Evolutionary conservation across 2,329 filamentous ascomycete species (phyloP), one percentile per base, ranked within the genome.

Genomic region (Fusarium odoratissimum): DNA sequence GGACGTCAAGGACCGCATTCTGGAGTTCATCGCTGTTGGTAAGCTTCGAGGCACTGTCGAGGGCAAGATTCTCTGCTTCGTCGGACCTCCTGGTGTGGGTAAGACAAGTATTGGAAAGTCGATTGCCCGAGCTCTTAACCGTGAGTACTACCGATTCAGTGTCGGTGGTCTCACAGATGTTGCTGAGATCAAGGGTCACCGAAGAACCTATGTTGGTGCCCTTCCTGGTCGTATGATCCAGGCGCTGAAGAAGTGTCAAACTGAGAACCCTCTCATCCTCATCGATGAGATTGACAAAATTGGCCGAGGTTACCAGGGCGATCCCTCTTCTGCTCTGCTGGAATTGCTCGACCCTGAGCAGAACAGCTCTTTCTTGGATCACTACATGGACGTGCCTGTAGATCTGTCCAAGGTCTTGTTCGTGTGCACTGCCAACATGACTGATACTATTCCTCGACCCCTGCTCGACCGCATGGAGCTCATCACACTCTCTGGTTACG

Each of bases 201-300:
- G 96, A 77, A 90, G 96, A 77, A 99, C 96, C 6, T 99, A 99
- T 76, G 96, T 99, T 59, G 96, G 97, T 71, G 96, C 96, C 31
- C 86, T 99, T 40, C 96, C 96, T 8, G 97, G 96, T 56, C 93
- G 97, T 66, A 97, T 99, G 80, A 98, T 99, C 70, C 97, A 99
- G 83, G 96, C 96, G 2, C 85, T 99, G 78, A 99, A 99, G 88
- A 99, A 99, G 83, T 98, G 95, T 80, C 95, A 98, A 84, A 99
- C 96, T 0, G 97, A 99, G 83, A 99, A 99, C 81, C 96, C 96
- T 33, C 87, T 99, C 35, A 95, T 99, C 56, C 84, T 99, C 72
- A 98, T 99, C 73, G 96, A 99, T 80, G 96, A 99, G 80, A 91
- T 99, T 65, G 96, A 99, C 87, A 99, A 99, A 86, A 97, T 99